Conservation (phyloP, 345 rosid species). For the Populus tremula region DNA sequence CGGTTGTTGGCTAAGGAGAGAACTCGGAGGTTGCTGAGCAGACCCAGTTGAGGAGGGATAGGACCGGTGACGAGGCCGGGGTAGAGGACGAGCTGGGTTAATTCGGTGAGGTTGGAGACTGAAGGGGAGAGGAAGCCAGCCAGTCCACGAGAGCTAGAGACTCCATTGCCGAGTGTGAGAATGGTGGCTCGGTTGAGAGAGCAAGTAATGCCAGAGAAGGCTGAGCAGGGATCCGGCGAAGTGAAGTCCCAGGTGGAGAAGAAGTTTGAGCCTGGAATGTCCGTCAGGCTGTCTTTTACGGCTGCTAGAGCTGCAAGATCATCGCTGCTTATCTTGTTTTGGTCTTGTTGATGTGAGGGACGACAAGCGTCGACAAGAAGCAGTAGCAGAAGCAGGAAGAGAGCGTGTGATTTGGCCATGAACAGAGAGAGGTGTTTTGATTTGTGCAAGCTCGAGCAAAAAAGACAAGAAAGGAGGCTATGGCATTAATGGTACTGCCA, state of each 20-base stretch:
- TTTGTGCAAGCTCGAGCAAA: too few relatives aligned
- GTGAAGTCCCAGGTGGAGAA: constrained; percentile 66
- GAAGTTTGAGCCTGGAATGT: constrained; percentile 52
- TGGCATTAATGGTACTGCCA: background rate
- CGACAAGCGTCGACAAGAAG: background rate
- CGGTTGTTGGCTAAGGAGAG: constrained; percentile 73
- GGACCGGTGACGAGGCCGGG: constrained; percentile 83
- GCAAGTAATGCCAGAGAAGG: constrained; percentile 67
- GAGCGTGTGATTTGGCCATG: background rate
- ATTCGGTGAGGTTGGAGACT: constrained; percentile 49
- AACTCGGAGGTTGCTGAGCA: constrained; percentile 55
- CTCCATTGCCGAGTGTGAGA: constrained; percentile 54
- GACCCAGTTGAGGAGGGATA: constrained; percentile 59
- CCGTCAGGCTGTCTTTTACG: constrained; percentile 57
- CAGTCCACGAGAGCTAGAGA: constrained; percentile 49
- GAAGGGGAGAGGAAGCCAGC: constrained; percentile 73
- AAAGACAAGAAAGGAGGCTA: background rate
- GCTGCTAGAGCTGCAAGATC: constrained; percentile 49
- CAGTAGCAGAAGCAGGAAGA: constrained; percentile 5
- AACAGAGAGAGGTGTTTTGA: background rate
- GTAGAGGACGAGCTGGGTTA: constrained; percentile 72
- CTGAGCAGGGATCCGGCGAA: constrained; percentile 54
- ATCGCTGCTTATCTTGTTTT: constrained; percentile 5
- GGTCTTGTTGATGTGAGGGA: constrained; percentile 9
- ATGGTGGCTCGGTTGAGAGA: constrained; percentile 37